Conservation (phyloP, 345 rosid genomes). For the Aethionema arabicum region DNA sequence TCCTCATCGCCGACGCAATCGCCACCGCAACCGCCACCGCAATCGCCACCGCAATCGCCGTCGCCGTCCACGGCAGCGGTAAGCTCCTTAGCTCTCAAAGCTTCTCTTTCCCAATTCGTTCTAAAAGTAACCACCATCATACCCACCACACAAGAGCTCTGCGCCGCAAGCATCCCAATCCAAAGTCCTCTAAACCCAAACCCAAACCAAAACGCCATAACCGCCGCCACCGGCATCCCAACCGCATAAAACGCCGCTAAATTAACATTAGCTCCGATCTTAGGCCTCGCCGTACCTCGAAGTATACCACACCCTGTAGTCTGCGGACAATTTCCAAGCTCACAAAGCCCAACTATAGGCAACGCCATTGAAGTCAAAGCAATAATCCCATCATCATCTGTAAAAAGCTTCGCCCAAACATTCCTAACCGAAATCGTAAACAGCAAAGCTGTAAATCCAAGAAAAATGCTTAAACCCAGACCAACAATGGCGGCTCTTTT, state of each 20-base stretch:
- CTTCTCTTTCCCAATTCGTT: slow-evolving; percentile 33
- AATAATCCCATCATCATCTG: slow-evolving; percentile 15
- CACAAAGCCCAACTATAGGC: slow-evolving; percentile 34
- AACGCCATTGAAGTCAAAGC: slow-evolving; percentile 23
- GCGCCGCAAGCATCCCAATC: slow-evolving; percentile 38
- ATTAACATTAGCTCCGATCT: slow-evolving; percentile 25
- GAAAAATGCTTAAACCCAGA: slow-evolving; percentile 32
- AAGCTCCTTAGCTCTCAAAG: slow-evolving; percentile 27
- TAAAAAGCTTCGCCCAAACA: slow-evolving; percentile 32
- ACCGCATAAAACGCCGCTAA: slow-evolving; percentile 28
- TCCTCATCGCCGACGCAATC: slow-evolving; percentile 16
- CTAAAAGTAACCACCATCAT: slow-evolving; percentile 31
- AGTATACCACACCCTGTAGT: slow-evolving; percentile 32
- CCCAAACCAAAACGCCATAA: slow-evolving; percentile 23
- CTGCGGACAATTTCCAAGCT: slow-evolving; percentile 37
- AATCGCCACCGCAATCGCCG: not conserved
- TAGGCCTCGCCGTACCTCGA: slow-evolving; percentile 34
- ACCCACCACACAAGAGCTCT: slow-evolving; percentile 26
- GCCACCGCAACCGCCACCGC: not conserved
- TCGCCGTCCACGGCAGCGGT: slow-evolving; percentile 21
- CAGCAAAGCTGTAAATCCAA: slow-evolving; percentile 27
- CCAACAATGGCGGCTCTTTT: slow-evolving; percentile 34
- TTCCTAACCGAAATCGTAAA: slow-evolving; percentile 28
- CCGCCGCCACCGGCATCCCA: slow-evolving; percentile 29
- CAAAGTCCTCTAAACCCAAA: slow-evolving; percentile 35